Base-by-base conservation (phyloP, 306 rosid species). In the Cicer chorassanicum region DNA sequence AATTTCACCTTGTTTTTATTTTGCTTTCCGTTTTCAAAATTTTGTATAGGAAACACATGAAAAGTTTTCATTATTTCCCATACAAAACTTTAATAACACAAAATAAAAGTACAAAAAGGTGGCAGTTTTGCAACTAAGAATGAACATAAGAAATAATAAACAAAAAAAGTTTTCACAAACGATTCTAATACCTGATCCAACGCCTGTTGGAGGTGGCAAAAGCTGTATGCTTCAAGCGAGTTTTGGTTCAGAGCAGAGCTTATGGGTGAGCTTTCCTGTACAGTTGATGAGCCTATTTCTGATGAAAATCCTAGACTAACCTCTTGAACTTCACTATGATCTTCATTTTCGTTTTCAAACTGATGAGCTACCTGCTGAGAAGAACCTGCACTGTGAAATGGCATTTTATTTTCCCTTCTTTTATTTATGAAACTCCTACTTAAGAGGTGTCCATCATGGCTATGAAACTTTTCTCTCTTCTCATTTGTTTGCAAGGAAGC, bases 141-240 rank as follows among this genome's bases (percentile, higher is more conserved):
- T 16, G 51, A 42, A 64, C 5, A 9, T 5, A 8, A 41, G 36
- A 41, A 41, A 38, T 59, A 29, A 29, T 13, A 61, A 61, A 61
- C 12, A 38, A 7, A 15, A 14, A 51, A 2, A 16, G 13, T 21
- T 63, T 63, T 9, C 49, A 11, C 16, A 65, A 16, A 51, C 21
- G 54, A 78, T 72, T 70, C 54, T 41, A 57, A 36, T 87, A 92
- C 97, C 97, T 89, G 90, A 66, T 85, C 96, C 85, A 82, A 82
- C 57, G 82, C 83, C 65, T 77, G 88, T 79, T 89, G 97, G 74
- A 92, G 89, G 80, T 88, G 91, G 79, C 82, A 81, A 84, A 92
- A 92, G 84, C 86, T 81, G 77, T 77, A 78, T 69, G 88, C 86
- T 85, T 92, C 88, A 50, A 82, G 73, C 6, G 91, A 88, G 75